Evolutionary conservation across 352 stramenopile genomes (phyloP).

Genomic region (Phytophthora citricola): DNA sequence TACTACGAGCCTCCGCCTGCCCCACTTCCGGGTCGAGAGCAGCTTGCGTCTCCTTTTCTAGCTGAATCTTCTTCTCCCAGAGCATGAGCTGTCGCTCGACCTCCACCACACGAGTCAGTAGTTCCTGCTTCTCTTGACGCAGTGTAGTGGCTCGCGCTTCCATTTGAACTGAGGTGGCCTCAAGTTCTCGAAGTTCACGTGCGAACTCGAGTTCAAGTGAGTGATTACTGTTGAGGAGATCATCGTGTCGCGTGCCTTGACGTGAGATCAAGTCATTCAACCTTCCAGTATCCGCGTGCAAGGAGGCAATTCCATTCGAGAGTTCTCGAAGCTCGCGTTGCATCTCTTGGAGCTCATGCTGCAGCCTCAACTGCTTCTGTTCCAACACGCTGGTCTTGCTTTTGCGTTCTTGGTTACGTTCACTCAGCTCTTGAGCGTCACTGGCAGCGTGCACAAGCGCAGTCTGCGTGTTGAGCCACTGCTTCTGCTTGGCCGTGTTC

Average conservation of each 20-base stretch:
- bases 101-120: constrained; percentile 92
- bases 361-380: constrained; percentile 91
- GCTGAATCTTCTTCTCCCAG: constrained; percentile 97
- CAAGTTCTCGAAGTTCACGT: constrained; percentile 91
- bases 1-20: constrained; percentile 89
- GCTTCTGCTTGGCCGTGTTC: constrained; percentile 85
- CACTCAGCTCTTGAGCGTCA: constrained; percentile 89
- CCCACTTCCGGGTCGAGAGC: constrained; percentile 93
- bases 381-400: constrained; percentile 90
- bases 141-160: constrained; percentile 79
- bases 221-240: constrained; percentile 89
- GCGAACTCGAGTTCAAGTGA: constrained; percentile 92
- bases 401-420: constrained; percentile 92
- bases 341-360: constrained; percentile 83
- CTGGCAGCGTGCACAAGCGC: constrained; percentile 87
- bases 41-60: constrained; percentile 96
- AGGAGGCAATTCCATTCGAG: constrained; percentile 60
- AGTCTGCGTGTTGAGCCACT: constrained; percentile 93
- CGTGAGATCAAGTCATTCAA: constrained; percentile 94
- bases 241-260: constrained; percentile 80
- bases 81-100: constrained; percentile 93
- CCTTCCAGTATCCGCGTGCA: constrained; percentile 93
- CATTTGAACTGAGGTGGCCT: constrained; percentile 74
- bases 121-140: constrained; percentile 85
- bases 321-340: constrained; percentile 88